A percentile compares a stretch with the other conserved stretches of the same genome.
Evolutionary conservation across 257 asterid genomes (phyloP).

Genomic region (Salvia hispanica): DNA sequence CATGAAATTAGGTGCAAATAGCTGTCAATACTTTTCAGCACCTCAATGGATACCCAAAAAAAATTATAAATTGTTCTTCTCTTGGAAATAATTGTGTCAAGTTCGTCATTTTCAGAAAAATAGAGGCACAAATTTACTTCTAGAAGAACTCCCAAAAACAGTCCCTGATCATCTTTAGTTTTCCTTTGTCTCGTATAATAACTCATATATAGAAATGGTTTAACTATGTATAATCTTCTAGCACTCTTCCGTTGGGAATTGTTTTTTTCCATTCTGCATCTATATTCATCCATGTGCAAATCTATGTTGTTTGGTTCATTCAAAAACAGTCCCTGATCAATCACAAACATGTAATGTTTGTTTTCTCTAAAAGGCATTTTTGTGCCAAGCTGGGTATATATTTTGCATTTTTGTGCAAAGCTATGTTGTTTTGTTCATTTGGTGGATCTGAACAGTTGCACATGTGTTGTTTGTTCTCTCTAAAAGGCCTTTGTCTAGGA

Average conservation of each 20-base stretch:
- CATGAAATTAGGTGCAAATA: too few species aligned
- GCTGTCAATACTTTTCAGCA: too few species aligned
- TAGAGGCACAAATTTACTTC: neutral
- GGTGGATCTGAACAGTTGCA: too few species aligned
- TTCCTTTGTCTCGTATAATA: neutral
- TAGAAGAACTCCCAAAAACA: neutral
- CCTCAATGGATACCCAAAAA: conserved; percentile 3
- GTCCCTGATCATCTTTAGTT: conserved; percentile 1
- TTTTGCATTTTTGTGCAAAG: neutral
- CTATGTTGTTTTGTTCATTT: too few species aligned
- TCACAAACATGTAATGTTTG: neutral
- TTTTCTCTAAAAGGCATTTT: neutral
- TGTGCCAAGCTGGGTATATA: too few species aligned
- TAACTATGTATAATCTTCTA: too few species aligned
- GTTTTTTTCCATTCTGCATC: neutral
- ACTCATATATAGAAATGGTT: neutral
- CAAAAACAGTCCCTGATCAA: neutral
- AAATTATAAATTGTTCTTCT: neutral
- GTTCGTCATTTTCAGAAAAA: conserved; percentile 9
- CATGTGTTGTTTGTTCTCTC: neutral
- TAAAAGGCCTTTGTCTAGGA: neutral
- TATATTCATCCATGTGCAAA: neutral
- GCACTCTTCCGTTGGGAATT: neutral
- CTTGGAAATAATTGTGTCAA: too few species aligned
- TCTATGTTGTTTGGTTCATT: neutral